Base-by-base conservation (phyloP, 1,284 basidiomycete genomes). In the Mycosarcoma maydis region DNA sequence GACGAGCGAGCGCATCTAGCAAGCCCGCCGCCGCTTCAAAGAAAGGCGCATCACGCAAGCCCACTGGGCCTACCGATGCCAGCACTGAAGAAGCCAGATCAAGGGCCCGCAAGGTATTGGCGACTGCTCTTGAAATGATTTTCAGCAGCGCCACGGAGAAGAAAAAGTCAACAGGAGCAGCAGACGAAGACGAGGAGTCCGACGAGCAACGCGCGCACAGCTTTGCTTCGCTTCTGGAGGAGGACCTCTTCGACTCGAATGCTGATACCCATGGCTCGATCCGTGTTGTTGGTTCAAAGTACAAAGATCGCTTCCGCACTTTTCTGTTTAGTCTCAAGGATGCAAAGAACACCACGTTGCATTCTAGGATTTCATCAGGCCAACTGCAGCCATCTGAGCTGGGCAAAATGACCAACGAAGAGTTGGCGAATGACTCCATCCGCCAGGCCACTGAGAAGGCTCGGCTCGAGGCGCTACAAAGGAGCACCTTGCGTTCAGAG, bases 241-340 rank as follows among this genome's bases (percentile, higher is more conserved):
- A 36, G n/a, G 66, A 57, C 27, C 49, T 78, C 17, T 78, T 70
- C 37, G 59, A 75, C 26, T 32, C 44, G 19, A 57, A 62, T 24
- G 67, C 70, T 24, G 76, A 78, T 26, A 10, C 30, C 4, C 50
- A 50, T 24, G 54, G 57, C 27, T 56, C 54, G 34, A 40, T 57
- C 3, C 53, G 51, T 14, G 32, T 57, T 10, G 52, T 64, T 36
- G 52, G 56, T 24, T 19, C 49, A 26, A 57, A 57, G 49, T 81
- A 81, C 54, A 77, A 77, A 41, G 78, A 80, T 42, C 68, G 72
- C 16, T 77, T 80, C 47, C 75, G 78, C 39, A 73, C 76, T 19
- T 62, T 80, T n/a, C 42, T 74, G 34, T 81, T 81, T 59, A 80
- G 73, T 64, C 69, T 81, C 26, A 80, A 78, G 53, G 80, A 81